These are phyloP conservation scores for Trichoderma gamsii DNA, from an alignment of 495 filamentous ascomycete genomes.

Conservation along the genomic window DNA sequence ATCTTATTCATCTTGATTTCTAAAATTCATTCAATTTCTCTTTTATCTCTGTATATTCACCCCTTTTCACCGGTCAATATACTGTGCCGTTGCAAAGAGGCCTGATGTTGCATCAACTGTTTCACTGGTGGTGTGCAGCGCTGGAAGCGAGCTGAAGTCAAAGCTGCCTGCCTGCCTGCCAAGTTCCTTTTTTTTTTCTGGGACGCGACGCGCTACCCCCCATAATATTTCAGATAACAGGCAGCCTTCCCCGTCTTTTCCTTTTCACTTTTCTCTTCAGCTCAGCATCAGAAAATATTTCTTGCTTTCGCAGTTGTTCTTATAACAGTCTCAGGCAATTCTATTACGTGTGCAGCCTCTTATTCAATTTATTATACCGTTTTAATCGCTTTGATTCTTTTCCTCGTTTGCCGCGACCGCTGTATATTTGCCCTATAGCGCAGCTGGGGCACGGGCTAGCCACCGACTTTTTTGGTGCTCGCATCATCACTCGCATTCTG, in stretches of 20 bases:
- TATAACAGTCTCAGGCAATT: background rate
- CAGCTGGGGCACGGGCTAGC: background rate
- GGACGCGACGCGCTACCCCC: slow-evolving; percentile 14
- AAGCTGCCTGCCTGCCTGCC: background rate
- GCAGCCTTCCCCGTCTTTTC: background rate
- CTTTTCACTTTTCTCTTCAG: too few relatives aligned
- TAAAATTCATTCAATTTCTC: too few relatives aligned
- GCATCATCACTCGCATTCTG: background rate
- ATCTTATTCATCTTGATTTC: too few relatives aligned
- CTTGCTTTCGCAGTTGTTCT: background rate
- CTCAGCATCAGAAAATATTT: background rate
- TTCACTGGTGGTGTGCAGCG: background rate
- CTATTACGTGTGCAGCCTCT: background rate
- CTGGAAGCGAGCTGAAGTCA: background rate
- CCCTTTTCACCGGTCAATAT: background rate
- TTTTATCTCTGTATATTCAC: too few relatives aligned
- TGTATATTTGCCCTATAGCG: background rate
- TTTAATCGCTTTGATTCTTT: background rate
- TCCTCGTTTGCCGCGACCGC: background rate
- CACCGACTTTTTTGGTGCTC: background rate
- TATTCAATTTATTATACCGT: background rate
- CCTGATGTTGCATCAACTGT: background rate
- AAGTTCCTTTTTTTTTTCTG: background rate
- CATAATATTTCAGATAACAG: slow-evolving; percentile 7
- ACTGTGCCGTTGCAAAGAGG: background rate